These are phyloP conservation scores for Zymoseptoria brevis DNA, from an alignment of 2,329 filamentous ascomycete genomes.

Conservation along the genomic window DNA sequence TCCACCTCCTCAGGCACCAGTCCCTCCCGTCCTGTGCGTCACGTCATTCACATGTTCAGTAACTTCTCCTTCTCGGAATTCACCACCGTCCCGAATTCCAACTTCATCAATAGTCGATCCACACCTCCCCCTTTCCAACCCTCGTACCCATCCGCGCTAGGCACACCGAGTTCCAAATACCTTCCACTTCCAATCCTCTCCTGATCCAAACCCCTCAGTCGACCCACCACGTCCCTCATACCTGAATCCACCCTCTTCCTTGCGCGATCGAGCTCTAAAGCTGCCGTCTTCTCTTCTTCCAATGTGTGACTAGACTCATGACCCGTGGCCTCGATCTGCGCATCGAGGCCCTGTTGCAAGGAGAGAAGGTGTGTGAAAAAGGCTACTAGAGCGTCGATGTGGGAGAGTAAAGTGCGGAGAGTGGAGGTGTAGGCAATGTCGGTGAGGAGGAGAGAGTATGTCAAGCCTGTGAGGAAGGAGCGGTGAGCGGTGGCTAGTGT, in stretches of 20 bases:
- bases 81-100: conserved; percentile 52
- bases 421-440: conserved; percentile 55
- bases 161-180: conserved; percentile 17
- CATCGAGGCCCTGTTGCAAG: conserved; percentile 69
- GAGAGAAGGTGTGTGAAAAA: conserved; percentile 66
- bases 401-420: conserved; percentile 59
- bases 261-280: conserved; percentile 55
- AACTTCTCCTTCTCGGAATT: not conserved
- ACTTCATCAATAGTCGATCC: conserved; percentile 81
- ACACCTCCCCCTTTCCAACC: conserved; percentile 64
- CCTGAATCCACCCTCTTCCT: conserved; percentile 58
- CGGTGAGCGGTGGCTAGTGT: conserved; percentile 72
- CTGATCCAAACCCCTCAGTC: conserved; percentile 54
- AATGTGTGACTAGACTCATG: conserved; percentile 51
- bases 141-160: conserved; percentile 46
- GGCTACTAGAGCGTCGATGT: conserved; percentile 74
- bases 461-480: conserved; percentile 62
- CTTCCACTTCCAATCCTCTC: conserved; percentile 32
- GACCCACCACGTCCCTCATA: conserved; percentile 54
- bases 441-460: conserved; percentile 59
- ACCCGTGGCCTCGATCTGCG: conserved; percentile 74
- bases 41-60: not conserved
- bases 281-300: conserved; percentile 63
- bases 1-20: not conserved
- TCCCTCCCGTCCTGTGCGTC: not conserved